phyloP scores from a whole-genome alignment of 257 asterid genomes.

The Jasminum sambac region DNA sequence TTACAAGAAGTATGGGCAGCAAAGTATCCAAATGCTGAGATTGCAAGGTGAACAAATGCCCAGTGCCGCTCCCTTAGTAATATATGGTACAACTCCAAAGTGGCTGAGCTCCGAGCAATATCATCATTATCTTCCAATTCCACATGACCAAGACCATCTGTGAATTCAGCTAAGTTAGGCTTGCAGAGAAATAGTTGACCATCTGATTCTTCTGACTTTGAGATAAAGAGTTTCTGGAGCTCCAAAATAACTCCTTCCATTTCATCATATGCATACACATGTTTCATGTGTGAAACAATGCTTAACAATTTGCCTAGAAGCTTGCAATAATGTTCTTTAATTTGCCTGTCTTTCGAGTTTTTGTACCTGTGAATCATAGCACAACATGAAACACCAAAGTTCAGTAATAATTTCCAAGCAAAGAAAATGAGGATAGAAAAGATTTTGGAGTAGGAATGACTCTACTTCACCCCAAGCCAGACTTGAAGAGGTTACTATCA shows the following conservation, averaged over 20 bases:
- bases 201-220: conserved; percentile 47
- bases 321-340: conserved; percentile 47
- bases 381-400: conserved; percentile 79
- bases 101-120: conserved; percentile 53
- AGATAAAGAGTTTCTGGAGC: conserved; percentile 74
- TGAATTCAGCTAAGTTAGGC: conserved; percentile 72
- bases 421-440: conserved; percentile 86
- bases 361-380: conserved; percentile 67
- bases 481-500: conserved; percentile 69
- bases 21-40: conserved; percentile 77
- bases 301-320: conserved; percentile 77
- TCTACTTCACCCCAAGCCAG: conserved; percentile 69
- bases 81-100: conserved; percentile 81
- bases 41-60: conserved; percentile 80
- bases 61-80: conserved; percentile 80
- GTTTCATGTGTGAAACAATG: conserved; percentile 66
- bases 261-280: conserved; percentile 60
- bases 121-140: conserved; percentile 58
- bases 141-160: conserved; percentile 80
- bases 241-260: conserved; percentile 77
- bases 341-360: conserved; percentile 44
- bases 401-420: conserved; percentile 81
- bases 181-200: conserved; percentile 56
- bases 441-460: conserved; percentile 65
- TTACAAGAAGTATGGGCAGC: conserved; percentile 77